Conservation (phyloP, 495 filamentous ascomycete species). For the Penicillium atrosanguineum region DNA sequence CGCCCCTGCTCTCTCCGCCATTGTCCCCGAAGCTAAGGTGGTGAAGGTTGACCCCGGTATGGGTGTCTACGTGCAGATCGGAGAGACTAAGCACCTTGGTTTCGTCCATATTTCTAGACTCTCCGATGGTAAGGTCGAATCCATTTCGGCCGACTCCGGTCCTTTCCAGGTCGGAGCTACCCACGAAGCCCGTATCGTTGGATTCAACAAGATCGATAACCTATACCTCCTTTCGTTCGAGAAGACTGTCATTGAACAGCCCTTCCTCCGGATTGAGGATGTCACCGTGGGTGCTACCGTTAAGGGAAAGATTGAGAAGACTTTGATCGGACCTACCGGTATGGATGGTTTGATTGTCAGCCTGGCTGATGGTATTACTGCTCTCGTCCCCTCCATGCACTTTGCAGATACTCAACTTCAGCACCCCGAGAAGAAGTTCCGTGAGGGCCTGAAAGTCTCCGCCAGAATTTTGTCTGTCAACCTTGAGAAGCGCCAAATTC, state of each 20-base stretch:
- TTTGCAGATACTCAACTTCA: conserved; percentile 83
- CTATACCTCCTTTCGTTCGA: conserved; percentile 84
- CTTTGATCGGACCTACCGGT: conserved; percentile 69
- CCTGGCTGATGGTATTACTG: conserved; percentile 80
- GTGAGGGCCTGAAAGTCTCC: conserved; percentile 79
- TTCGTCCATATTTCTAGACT: conserved; percentile 93
- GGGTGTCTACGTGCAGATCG: conserved; percentile 80
- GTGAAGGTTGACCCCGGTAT: conserved; percentile 70
- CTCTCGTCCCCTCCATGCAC: conserved; percentile 83
- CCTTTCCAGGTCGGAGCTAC: conserved; percentile 70
- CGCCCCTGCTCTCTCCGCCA: conserved; percentile 68
- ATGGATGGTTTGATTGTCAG: conserved; percentile 78
- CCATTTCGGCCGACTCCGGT: conserved; percentile 69
- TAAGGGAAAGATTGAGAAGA: conserved; percentile 78
- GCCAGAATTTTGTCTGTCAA: conserved; percentile 81
- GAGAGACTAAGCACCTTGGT: conserved; percentile 67
- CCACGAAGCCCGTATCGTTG: conserved; percentile 78
- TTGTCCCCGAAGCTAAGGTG: conserved; percentile 73
- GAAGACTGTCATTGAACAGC: conserved; percentile 75
- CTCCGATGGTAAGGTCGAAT: conserved; percentile 81
- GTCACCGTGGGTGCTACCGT: conserved; percentile 77
- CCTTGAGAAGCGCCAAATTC: conserved; percentile 69
- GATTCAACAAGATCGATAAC: conserved; percentile 84
- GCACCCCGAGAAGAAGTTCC: conserved; percentile 94
- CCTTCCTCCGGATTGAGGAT: conserved; percentile 87